Conservation (phyloP, 2,329 filamentous ascomycete species). For the Capronia epimyces region DNA sequence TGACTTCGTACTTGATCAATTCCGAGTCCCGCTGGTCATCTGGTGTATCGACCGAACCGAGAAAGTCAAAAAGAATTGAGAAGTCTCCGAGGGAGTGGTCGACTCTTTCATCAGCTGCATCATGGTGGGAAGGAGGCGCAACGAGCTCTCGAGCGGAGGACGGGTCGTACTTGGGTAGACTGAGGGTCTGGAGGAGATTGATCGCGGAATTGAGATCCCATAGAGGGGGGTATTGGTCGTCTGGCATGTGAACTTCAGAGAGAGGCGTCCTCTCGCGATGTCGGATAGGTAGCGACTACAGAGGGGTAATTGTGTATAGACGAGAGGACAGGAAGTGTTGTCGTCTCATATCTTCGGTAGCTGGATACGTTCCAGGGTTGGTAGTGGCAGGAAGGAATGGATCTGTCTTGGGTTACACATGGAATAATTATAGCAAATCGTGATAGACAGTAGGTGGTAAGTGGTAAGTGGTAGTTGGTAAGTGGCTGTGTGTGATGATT, state of each 20-base stretch:
- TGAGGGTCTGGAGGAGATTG: conserved; percentile 37
- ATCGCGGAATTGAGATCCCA: conserved; percentile 46
- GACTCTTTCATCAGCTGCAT: conserved; percentile 11
- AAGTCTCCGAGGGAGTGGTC: conserved; percentile 41
- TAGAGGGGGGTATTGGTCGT: conserved; percentile 13
- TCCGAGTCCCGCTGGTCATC: conserved; percentile 9
- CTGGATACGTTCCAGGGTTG: neutral
- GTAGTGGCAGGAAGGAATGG: neutral
- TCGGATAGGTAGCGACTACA: conserved; percentile 16
- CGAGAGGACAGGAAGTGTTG: conserved; percentile 1
- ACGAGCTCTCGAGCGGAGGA: neutral
- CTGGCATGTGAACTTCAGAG: conserved; percentile 12
- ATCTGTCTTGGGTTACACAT: neutral
- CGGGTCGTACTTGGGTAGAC: conserved; percentile 2
- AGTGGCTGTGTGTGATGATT: neutral
- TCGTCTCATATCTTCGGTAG: conserved; percentile 12
- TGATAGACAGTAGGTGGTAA: neutral
- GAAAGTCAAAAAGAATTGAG: conserved; percentile 38
- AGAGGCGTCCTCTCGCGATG: conserved; percentile 8
- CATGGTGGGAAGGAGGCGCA: neutral
- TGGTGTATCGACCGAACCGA: conserved; percentile 24
- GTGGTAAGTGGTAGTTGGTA: neutral
- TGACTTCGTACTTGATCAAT: conserved; percentile 21
- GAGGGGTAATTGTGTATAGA: conserved; percentile 13
- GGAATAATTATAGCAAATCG: neutral